These are phyloP conservation scores for Pythium apleroticum DNA, from an alignment of 352 stramenopile genomes.

Conservation along the genomic window DNA sequence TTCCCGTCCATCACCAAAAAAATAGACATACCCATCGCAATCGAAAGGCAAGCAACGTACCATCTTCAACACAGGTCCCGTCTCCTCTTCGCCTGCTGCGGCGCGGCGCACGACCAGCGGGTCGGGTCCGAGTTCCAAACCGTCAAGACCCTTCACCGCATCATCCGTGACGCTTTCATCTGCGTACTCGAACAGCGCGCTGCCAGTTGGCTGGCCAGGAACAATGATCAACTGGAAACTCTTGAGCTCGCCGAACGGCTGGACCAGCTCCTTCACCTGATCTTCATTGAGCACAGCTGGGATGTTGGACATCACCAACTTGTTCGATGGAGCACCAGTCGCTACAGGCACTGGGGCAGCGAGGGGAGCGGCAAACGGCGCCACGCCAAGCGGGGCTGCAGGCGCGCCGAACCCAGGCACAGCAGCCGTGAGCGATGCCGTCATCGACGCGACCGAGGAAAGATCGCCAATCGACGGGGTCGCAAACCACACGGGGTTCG, in stretches of 20 bases:
- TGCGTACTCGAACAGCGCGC: conserved; percentile 81
- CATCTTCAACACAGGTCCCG: conserved; percentile 72
- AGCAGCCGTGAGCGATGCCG: conserved; percentile 8
- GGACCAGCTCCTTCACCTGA: conserved; percentile 82
- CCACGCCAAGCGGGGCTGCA: neutral
- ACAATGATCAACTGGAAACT: conserved; percentile 65
- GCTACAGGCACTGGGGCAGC: conserved; percentile 2
- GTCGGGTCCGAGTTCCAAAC: conserved; percentile 74
- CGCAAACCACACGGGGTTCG: conserved; percentile 80
- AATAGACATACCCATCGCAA: too few relatives aligned
- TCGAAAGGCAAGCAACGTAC: conserved; percentile 24
- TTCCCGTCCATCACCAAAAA: conserved; percentile 1
- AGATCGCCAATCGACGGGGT: conserved; percentile 26
- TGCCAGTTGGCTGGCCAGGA: conserved; percentile 57
- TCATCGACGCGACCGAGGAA: conserved; percentile 15
- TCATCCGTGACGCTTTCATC: conserved; percentile 52
- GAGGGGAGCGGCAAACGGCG: conserved; percentile 1
- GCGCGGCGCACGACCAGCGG: conserved; percentile 64
- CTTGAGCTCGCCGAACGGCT: conserved; percentile 78
- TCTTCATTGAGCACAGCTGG: conserved; percentile 69
- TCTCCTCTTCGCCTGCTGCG: conserved; percentile 37
- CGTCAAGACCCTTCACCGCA: conserved; percentile 72
- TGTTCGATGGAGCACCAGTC: conserved; percentile 29
- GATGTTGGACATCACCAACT: conserved; percentile 83
- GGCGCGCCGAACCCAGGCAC: neutral